A percentile compares a stretch with the other conserved stretches of the same genome.
Conservation (phyloP, 2,329 filamentous ascomycete genomes). For the Sodiomyces alkalinus region DNA sequence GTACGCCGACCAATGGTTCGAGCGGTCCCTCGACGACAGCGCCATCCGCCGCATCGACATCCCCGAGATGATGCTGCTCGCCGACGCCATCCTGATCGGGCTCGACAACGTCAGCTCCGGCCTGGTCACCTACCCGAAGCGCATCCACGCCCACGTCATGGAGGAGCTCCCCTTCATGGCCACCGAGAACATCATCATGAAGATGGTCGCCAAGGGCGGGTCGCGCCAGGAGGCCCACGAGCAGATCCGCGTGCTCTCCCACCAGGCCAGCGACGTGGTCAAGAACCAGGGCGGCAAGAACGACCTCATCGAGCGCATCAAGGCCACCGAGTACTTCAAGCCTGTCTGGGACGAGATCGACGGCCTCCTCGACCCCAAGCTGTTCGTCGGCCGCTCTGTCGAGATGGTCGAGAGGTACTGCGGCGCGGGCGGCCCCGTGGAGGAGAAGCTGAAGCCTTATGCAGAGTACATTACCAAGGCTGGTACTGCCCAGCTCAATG, state of each 20-base stretch:
- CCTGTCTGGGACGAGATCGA: constrained; percentile 57
- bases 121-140: constrained; percentile 64
- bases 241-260: constrained; percentile 67
- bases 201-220: constrained; percentile 52
- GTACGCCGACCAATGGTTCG: constrained; percentile 30
- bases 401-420: constrained; percentile 30
- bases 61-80: constrained; percentile 49
- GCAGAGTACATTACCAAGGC: constrained; percentile 17
- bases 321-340: constrained; percentile 56
- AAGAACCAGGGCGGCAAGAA: constrained; percentile 23
- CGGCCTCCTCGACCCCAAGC: constrained; percentile 45
- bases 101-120: constrained; percentile 54
- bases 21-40: constrained; percentile 63
- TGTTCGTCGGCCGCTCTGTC: constrained; percentile 29
- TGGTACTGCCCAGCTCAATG: constrained; percentile 20
- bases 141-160: constrained; percentile 52
- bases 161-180: constrained; percentile 78
- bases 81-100: constrained; percentile 52
- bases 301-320: constrained; percentile 50
- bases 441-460: constrained; percentile 23
- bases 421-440: constrained; percentile 21
- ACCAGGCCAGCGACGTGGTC: constrained; percentile 53
- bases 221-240: constrained; percentile 76
- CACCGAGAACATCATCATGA: constrained; percentile 57
- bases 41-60: constrained; percentile 53